Percentiles rank a stretch among this genome's conserved stretches.
Evolutionary conservation across 495 filamentous ascomycete genomes (phyloP).

Genomic region (Hyaloscypha hepaticicola): DNA sequence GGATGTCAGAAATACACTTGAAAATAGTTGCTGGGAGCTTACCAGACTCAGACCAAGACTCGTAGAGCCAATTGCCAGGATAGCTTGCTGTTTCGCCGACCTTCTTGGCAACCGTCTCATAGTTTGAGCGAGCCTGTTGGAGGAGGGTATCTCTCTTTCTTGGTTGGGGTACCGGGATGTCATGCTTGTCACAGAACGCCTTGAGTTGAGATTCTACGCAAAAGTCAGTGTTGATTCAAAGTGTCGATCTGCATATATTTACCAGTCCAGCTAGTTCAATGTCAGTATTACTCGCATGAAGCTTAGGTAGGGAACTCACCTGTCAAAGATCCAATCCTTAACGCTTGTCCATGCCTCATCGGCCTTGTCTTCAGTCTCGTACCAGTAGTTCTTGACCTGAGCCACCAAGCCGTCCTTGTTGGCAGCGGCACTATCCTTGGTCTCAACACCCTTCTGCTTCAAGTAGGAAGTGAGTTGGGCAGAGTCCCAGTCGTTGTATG

Average conservation of each 20-base stretch:
- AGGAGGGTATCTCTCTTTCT: constrained; percentile 82
- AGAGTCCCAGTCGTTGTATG: constrained; percentile 72
- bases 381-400: constrained; percentile 70
- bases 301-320: constrained; percentile 53
- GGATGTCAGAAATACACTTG: not conserved
- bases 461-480: constrained; percentile 64
- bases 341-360: constrained; percentile 67
- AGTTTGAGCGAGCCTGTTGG: constrained; percentile 73
- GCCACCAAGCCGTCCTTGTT: constrained; percentile 65
- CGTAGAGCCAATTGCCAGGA: constrained; percentile 95
- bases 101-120: constrained; percentile 79
- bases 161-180: constrained; percentile 78
- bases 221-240: constrained; percentile 7
- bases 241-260: not conserved
- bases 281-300: constrained; percentile 29
- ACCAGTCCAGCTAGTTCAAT: constrained; percentile 59
- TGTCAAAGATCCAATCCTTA: constrained; percentile 93
- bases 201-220: constrained; percentile 74
- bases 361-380: constrained; percentile 71
- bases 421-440: constrained; percentile 58
- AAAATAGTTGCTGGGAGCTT: constrained; percentile 55
- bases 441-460: constrained; percentile 63
- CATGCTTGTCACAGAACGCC: constrained; percentile 84
- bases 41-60: constrained; percentile 73
- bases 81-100: constrained; percentile 76